Evolutionary conservation across 257 asterid species (phyloP), one percentile per base, ranked within the genome.

Genomic region (Solanum phureja): DNA sequence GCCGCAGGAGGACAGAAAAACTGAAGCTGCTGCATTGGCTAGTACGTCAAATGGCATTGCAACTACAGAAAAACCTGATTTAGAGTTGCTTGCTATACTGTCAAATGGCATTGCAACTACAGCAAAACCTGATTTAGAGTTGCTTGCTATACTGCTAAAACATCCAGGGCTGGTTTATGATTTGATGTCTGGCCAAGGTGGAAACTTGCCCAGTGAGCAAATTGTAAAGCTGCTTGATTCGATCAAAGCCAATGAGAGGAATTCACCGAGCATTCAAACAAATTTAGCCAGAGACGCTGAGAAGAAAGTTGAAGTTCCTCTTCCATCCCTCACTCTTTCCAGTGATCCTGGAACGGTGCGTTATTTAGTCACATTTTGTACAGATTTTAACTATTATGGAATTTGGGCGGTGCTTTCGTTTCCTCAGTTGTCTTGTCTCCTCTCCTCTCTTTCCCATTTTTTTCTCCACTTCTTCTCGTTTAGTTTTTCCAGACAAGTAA

Each of bases 321-420:
- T 97, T 85, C 99, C 99, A 37, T 97, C 99, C 85, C 99, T 98
- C 33, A 97, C 99, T 83, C 99, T 98, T 88, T 95, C 99, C 79
- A 91, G 91, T 91, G 94, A 96, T 88, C 91, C 93, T 90, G 96
- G 92, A 85, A 94, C 98, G 99, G 99, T 97, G 98, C 99, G 99
- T 97, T 89, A 91, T 91, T 92, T 91, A 77, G 93, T 90, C 94
- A 93, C 92, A 91, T 92, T 91, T 77, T 92, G 94, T 94, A 42
- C 87, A n/a, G 64, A 13, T 85, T 72, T 52, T 23, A 91, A 88
- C 91, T 90, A 87, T 88, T 91, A 60, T 88, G 87, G 84, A 88
- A 83, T 87, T 49, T 37, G 83, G 29, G 42, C 72, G 37, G 66
- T 11, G 69, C 11, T 49, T 89, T 86, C 10, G 62, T 74, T 46